A percentile compares a stretch with the other conserved stretches of the same genome.
Evolutionary conservation across 345 rosid genomes (phyloP).

Genomic region (Rhodomyrtus tomentosa): DNA sequence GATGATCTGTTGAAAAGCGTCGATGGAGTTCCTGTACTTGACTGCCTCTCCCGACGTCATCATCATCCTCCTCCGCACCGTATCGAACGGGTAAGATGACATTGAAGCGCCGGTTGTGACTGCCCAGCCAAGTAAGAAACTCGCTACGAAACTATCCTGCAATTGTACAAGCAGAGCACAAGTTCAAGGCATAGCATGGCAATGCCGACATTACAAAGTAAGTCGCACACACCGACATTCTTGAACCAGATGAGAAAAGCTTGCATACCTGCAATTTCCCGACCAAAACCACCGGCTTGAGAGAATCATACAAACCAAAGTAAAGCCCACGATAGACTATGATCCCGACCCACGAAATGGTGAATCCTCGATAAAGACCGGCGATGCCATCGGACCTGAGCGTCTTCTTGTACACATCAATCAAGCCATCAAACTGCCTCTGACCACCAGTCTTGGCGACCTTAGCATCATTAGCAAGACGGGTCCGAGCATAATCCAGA

Average conservation of each 20-base stretch:
- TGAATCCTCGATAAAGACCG: conserved; percentile 58
- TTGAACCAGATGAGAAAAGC: background rate
- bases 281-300: conserved; percentile 46
- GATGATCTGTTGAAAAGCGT: conserved; percentile 63
- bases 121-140: conserved; percentile 80
- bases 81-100: conserved; percentile 74
- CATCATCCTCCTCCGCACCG: conserved; percentile 95
- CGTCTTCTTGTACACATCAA: conserved; percentile 53
- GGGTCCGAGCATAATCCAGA: conserved; percentile 44
- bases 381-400: conserved; percentile 38
- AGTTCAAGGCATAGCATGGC: background rate
- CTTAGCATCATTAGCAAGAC: conserved; percentile 46
- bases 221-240: background rate
- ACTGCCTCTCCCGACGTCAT: conserved; percentile 96
- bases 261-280: conserved; percentile 32
- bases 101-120: conserved; percentile 74
- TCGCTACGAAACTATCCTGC: conserved; percentile 79
- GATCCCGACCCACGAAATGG: conserved; percentile 17
- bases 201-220: background rate
- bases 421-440: conserved; percentile 49
- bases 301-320: conserved; percentile 58
- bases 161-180: background rate
- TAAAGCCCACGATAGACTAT: conserved; percentile 30
- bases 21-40: conserved; percentile 62
- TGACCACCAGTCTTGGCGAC: conserved; percentile 35